Percentiles rank a stretch among this genome's conserved stretches.
phyloP scores from a whole-genome alignment of 306 rosid genomes.

The Castanea sativa region DNA sequence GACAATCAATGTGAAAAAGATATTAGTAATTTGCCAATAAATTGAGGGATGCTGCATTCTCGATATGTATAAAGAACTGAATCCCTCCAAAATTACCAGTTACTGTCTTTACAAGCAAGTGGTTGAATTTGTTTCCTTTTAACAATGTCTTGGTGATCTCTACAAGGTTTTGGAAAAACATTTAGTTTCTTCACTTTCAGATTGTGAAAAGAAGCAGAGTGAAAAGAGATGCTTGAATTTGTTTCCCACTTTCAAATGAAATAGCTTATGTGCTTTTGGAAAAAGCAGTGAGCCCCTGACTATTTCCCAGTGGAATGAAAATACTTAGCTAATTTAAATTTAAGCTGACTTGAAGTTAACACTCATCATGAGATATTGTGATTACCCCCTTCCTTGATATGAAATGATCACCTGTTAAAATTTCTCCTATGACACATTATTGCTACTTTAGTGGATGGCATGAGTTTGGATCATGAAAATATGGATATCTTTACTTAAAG shows the following conservation, averaged over 20 bases:
- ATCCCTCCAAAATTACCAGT: neutral
- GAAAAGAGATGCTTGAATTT: neutral
- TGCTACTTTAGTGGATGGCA: neutral
- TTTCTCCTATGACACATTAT: neutral
- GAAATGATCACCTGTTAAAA: neutral
- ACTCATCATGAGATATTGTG: neutral
- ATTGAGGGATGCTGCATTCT: neutral
- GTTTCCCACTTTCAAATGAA: neutral
- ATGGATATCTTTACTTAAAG: neutral
- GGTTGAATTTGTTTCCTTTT: neutral
- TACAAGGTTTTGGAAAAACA: neutral
- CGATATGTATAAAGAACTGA: neutral
- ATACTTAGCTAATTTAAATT: neutral
- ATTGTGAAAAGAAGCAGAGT: neutral
- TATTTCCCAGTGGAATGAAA: neutral
- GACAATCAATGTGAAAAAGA: neutral
- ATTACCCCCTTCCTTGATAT: neutral
- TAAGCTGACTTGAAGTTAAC: neutral
- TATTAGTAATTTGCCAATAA: neutral
- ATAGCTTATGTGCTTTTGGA: neutral
- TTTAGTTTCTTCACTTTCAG: neutral
- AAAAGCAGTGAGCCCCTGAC: neutral
- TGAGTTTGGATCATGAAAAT: neutral
- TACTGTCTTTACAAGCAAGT: neutral
- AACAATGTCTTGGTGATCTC: neutral